Conservation (phyloP, 192 early-diverging fungal genomes). For the Backusella mclennaniae region DNA sequence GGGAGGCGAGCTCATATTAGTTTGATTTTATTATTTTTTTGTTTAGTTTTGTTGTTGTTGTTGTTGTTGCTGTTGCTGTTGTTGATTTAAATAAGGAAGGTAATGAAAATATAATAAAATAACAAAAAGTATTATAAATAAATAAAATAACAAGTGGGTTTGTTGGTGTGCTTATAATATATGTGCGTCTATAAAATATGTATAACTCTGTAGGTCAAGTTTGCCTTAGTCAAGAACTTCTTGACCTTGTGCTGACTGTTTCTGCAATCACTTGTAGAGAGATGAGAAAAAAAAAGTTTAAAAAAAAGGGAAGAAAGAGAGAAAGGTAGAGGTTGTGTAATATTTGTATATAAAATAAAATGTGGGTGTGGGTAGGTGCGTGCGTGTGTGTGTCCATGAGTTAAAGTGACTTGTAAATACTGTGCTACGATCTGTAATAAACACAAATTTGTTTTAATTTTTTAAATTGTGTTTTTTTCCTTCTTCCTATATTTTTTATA, state of each 20-base stretch:
- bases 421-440: background rate
- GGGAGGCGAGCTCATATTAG: slow-evolving; percentile 22
- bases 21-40: background rate
- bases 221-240: slow-evolving; percentile 5
- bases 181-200: background rate
- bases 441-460: slow-evolving; percentile 3
- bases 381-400: background rate
- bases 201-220: background rate
- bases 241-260: slow-evolving; percentile 10
- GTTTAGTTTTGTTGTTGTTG: background rate
- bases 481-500: background rate
- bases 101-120: background rate
- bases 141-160: background rate
- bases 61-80: no score
- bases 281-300: background rate
- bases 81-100: background rate
- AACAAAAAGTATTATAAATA: background rate
- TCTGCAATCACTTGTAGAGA: slow-evolving; percentile 1
- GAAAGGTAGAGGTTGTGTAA: background rate
- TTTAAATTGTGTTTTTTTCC: background rate
- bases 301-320: background rate
- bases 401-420: background rate
- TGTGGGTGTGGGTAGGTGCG: background rate
- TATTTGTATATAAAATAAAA: background rate
- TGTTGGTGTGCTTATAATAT: background rate